Evolutionary conservation across 1,284 basidiomycete genomes (phyloP).

Genomic region (Cryptococcus sp.): DNA sequence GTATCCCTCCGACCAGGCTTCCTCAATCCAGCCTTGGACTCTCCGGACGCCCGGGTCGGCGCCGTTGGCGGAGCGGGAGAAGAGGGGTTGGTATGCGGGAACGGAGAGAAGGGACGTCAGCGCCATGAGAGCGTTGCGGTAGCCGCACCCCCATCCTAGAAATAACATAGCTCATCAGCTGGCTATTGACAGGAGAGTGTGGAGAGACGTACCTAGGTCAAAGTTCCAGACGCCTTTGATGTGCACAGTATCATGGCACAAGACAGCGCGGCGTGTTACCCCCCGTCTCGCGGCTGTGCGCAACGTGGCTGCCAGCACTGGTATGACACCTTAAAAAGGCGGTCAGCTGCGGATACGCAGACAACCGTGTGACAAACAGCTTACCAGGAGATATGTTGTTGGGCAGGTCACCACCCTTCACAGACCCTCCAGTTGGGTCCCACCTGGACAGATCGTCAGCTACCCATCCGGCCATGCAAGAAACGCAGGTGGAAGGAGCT

Average conservation of each 20-base stretch:
- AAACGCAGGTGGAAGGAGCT: conserved; percentile 6
- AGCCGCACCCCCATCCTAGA: conserved; percentile 53
- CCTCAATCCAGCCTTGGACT: conserved; percentile 71
- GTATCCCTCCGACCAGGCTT: conserved; percentile 72
- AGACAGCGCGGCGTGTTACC: conserved; percentile 58
- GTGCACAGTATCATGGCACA: conserved; percentile 65
- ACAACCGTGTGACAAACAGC: conserved; percentile 6
- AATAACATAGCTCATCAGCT: conserved; percentile 1
- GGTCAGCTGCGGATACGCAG: neutral
- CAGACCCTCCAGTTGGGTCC: conserved; percentile 30
- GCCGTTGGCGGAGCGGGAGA: conserved; percentile 44
- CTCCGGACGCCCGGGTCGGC: conserved; percentile 65
- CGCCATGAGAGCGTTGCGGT: conserved; percentile 79
- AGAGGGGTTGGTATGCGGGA: conserved; percentile 24
- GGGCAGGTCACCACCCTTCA: conserved; percentile 50
- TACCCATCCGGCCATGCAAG: neutral
- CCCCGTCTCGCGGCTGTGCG: conserved; percentile 56
- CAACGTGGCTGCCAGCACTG: conserved; percentile 60
- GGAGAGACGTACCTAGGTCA: conserved; percentile 63
- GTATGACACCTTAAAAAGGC: conserved; percentile 60
- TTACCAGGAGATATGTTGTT: conserved; percentile 67
- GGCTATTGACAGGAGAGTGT: neutral
- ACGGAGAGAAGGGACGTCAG: conserved; percentile 63
- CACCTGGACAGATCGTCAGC: conserved; percentile 30
- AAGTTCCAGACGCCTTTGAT: conserved; percentile 62